Evolutionary conservation across 257 asterid genomes (phyloP), one percentile per base, ranked within the genome.

Genomic region (Penstemon newberryi): DNA sequence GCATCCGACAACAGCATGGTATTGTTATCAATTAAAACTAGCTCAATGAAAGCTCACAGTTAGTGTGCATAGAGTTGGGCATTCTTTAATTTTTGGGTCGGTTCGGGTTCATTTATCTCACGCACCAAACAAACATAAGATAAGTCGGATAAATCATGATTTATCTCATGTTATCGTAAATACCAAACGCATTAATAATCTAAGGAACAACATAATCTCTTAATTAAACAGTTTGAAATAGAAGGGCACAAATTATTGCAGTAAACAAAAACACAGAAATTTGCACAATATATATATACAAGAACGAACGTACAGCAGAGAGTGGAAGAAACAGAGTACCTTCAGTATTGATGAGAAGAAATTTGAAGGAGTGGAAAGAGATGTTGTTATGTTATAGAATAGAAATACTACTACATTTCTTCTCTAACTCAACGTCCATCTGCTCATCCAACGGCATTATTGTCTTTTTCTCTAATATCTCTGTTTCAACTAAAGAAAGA

Each of bases 351-450:
- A 18, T 55, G 36, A 12, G 59, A 71, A 63, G 71, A 56, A 46
- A 45, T 45, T 45, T 45, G 60, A 56, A 70, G 75, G 70, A 64
- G 72, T 42, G 41, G 39, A 11, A 49, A 18, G 60, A 60, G 46
- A 37, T 56, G 13, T 15, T 54, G 12, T 2, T 7, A 46, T 33
- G 4, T 52, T 19, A 38, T 42, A 56, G 45, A 66, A 45, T 54
- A 61, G 36, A 7, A 37, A 45, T 37, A 39, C 46, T 7, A 43
- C 25, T 6, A 41, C n/a, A 61, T 46, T 75, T 80, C 81, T 70
- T 61, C 65, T 70, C 75, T 76, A 70, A 73, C 82, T 63, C 85
- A 80, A 74, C 82, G 79, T 43, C 57, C 71, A 66, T 38, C 37
- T 51, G 44, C 44, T 42, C 51, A 53, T 61, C 70, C 76, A 73